These are phyloP conservation scores for Epichloe baconii DNA, from an alignment of 2,329 filamentous ascomycete genomes.

Conservation along the genomic window DNA sequence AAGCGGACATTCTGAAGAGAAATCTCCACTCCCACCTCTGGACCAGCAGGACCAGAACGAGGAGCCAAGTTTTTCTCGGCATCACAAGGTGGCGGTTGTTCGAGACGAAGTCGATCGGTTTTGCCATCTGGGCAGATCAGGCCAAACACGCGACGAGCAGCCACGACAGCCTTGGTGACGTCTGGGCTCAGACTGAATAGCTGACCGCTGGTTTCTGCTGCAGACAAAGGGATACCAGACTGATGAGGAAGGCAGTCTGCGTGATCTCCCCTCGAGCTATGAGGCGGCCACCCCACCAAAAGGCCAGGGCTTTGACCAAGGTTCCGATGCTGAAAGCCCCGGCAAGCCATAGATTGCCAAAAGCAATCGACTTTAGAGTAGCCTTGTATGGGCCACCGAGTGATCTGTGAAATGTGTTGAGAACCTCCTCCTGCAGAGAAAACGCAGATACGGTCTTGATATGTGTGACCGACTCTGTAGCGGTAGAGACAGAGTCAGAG, in stretches of 20 bases:
- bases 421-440: constrained; percentile 37
- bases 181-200: constrained; percentile 54
- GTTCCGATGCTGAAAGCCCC: constrained; percentile 48
- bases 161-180: constrained; percentile 9
- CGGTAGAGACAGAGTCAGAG: constrained; percentile 47
- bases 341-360: constrained; percentile 47
- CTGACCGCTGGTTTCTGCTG: constrained; percentile 46
- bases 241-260: constrained; percentile 61
- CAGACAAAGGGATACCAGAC: constrained; percentile 47
- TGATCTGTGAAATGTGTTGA: constrained; percentile 38
- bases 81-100: constrained; percentile 4
- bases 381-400: constrained; percentile 39
- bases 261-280: constrained; percentile 53
- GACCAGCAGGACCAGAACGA: constrained; percentile 20
- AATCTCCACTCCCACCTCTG: constrained; percentile 38
- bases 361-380: constrained; percentile 34
- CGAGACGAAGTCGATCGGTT: not conserved
- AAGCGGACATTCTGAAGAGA: constrained; percentile 6
- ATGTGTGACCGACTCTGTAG: constrained; percentile 52
- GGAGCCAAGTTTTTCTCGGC: constrained; percentile 8
- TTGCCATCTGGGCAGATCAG: constrained; percentile 13
- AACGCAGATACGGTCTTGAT: constrained; percentile 50
- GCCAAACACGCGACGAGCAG: constrained; percentile 33
- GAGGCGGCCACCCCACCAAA: constrained; percentile 67
- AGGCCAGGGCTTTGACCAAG: constrained; percentile 60